A percentile compares a stretch with the other conserved stretches of the same genome.
Evolutionary conservation across 208 protist genomes (phyloP).

Genomic region (Leishmania gerbilli): DNA sequence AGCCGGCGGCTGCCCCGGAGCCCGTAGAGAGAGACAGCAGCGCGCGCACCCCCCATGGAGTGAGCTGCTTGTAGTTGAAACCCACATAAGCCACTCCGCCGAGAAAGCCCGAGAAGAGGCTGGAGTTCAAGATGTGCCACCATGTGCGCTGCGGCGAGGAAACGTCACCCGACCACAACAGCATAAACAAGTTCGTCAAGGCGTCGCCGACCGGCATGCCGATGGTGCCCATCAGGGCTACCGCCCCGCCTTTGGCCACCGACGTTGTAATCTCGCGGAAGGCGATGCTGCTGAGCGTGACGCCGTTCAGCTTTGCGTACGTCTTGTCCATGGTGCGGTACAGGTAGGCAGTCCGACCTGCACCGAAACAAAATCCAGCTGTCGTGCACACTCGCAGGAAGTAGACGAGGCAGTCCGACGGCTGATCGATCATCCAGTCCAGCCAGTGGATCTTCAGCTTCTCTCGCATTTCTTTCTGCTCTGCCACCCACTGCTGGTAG

Average conservation of each 20-base stretch:
- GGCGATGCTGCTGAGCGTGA: constrained; percentile 58
- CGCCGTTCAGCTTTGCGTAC: constrained; percentile 88
- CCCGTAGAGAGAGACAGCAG: constrained; percentile 35
- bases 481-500: constrained; percentile 76
- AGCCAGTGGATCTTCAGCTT: constrained; percentile 80
- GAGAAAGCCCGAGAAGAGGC: constrained; percentile 48
- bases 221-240: constrained; percentile 46
- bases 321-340: constrained; percentile 91
- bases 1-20: constrained; percentile 30
- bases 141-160: constrained; percentile 60
- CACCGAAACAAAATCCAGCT: constrained; percentile 74
- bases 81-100: constrained; percentile 48
- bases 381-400: constrained; percentile 70
- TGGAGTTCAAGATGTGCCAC: constrained; percentile 50
- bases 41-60: constrained; percentile 58
- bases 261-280: constrained; percentile 63
- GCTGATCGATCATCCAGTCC: constrained; percentile 75
- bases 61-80: constrained; percentile 59
- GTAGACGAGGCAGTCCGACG: constrained; percentile 52
- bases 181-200: constrained; percentile 32
- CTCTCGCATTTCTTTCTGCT: constrained; percentile 60
- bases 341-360: constrained; percentile 70
- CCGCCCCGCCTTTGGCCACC: constrained; percentile 62
- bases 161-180: constrained; percentile 40
- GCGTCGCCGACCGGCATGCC: constrained; percentile 60